Evolutionary conservation across 2,329 filamentous ascomycete species (phyloP), one percentile per base, ranked within the genome.

Genomic region (Trichoderma sp.): DNA sequence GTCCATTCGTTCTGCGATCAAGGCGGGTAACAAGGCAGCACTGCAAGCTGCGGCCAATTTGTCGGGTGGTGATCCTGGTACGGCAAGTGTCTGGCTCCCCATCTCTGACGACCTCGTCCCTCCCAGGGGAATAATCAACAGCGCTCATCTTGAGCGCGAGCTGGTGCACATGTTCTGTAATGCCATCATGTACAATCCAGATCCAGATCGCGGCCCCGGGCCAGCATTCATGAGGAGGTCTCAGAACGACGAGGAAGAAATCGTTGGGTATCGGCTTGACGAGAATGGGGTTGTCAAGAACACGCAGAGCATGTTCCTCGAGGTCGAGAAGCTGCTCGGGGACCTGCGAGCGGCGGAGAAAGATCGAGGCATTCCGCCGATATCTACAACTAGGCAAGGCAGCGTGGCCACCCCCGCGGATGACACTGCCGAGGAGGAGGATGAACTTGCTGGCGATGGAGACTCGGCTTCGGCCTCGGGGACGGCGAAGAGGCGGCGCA

Each of bases 131-230:
- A 97, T 98, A 74, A 92, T 98, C 79, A 98, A 98, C 79, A 94
- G 92, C 62, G 89, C 91, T 1, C 96, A 98, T 78, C 85, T 98
- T 19, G 95, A 98, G 80, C 93, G 94, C 73, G 95, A 98, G 78
- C 83, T 98, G 13, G 93, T 96, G 74, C 92, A 96, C 75, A 97
- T 98, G 92, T 97, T 98, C 79, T 93, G 94, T 73, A 98, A 98
- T 76, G 95, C 96, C 21, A 92, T 97, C 80, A 98, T 99, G 96
- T 99, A 97, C 83, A 98, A 98, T 75, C 90, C 92, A 0, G 93
- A 97, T 71, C 89, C 91, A 0, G 85, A 92, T 73, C 87, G 90
- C 31, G 91, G 91, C 0, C 88, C 91, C 11, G 91, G 91, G 0
- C 83, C 85, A 2, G 82, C 85, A 0, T 92, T 94, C 72, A 78